Conservation (phyloP, 1,284 basidiomycete species). For the Ceratobasidium sp. region DNA sequence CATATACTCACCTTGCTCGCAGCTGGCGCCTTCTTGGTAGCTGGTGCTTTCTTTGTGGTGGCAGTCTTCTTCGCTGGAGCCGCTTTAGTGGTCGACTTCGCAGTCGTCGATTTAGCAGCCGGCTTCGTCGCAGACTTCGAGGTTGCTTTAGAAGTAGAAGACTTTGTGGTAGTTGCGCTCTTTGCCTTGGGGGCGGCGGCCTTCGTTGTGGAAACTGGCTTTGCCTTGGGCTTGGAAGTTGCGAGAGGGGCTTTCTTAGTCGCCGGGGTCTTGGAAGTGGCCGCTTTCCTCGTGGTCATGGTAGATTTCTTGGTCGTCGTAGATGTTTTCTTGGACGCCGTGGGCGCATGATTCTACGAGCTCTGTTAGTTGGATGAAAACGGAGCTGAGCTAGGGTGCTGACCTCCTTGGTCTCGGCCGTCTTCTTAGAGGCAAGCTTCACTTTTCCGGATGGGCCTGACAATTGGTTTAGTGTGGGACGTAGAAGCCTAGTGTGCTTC, state of each 20-base stretch:
- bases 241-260: slow-evolving; percentile 33
- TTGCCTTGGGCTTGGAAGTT: slow-evolving; percentile 39
- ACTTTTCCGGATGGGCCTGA: slow-evolving; percentile 49
- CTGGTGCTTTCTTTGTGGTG: slow-evolving; percentile 69
- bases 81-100: slow-evolving; percentile 71
- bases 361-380: slow-evolving; percentile 7
- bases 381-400: background rate
- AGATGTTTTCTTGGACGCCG: slow-evolving; percentile 56
- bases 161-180: slow-evolving; percentile 67
- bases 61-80: slow-evolving; percentile 70
- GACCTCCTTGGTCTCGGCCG: slow-evolving; percentile 48
- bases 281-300: slow-evolving; percentile 63
- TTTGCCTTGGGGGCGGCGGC: slow-evolving; percentile 1
- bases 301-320: slow-evolving; percentile 57
- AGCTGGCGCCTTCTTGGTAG: slow-evolving; percentile 68
- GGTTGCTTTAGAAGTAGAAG: slow-evolving; percentile 57
- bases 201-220: slow-evolving; percentile 10
- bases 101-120: slow-evolving; percentile 61
- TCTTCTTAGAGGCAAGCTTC: slow-evolving; percentile 49
- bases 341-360: slow-evolving; percentile 43
- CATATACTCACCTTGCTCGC: slow-evolving; percentile 65
- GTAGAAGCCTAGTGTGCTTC: background rate
- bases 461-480: background rate
- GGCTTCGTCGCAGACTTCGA: slow-evolving; percentile 72
- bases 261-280: slow-evolving; percentile 48